These are phyloP conservation scores for Globisporangium cylindrosporum DNA, from an alignment of 352 stramenopile genomes.

Conservation along the genomic window DNA sequence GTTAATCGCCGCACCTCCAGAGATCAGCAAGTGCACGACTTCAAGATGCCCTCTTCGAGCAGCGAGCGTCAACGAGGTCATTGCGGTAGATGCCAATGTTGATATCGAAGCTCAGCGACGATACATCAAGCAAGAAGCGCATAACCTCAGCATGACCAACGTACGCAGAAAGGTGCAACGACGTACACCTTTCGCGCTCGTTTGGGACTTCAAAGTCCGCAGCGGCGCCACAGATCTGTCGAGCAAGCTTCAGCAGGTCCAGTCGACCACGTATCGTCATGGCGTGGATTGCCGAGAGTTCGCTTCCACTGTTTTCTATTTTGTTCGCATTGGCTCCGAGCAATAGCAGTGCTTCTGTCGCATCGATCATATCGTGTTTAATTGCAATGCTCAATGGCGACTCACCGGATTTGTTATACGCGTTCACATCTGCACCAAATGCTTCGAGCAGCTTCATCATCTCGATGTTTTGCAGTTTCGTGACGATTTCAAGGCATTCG, in stretches of 20 bases:
- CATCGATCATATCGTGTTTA: not conserved
- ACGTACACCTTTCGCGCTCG: not conserved
- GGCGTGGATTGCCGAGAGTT: not conserved
- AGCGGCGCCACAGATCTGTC: not conserved
- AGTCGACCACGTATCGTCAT: not conserved
- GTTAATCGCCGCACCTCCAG: not conserved
- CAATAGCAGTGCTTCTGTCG: not conserved
- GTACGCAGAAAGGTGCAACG: not conserved
- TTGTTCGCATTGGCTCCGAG: not conserved
- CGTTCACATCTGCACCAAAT: not conserved
- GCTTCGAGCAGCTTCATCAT: not conserved
- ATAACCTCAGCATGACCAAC: not conserved
- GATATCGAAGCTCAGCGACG: not conserved
- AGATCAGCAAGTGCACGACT: not conserved
- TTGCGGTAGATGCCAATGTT: not conserved
- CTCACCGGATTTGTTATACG: not conserved
- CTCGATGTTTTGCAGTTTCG: not conserved
- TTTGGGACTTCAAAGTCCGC: not conserved
- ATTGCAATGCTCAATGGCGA: not conserved
- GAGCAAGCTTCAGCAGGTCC: not conserved
- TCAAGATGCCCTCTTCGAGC: not conserved
- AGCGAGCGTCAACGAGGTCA: not conserved
- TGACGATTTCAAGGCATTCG: not conserved
- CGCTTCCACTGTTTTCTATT: not conserved
- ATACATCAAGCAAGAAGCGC: not conserved